Base-by-base conservation (phyloP, 2,329 filamentous ascomycete genomes). In the Zelopaecilomyces penicillatus region DNA sequence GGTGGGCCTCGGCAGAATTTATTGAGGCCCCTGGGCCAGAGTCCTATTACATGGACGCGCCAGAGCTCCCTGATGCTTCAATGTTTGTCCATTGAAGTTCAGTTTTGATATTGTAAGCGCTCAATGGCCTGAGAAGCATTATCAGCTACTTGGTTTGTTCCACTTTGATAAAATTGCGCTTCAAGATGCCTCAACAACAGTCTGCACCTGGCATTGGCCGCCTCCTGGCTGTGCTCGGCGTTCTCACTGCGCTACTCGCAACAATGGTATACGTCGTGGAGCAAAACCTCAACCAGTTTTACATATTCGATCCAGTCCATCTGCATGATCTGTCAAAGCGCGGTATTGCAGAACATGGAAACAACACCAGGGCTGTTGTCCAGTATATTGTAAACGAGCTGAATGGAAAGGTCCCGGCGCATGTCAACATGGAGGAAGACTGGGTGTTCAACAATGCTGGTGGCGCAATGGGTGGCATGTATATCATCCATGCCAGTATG, bases 361-460 rank as follows among this genome's bases (percentile, higher is more conserved):
- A 90, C 62, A 76, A 91, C 68, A 94, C 87, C 10, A 65, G 72
- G 46, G 71, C 72, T 45, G 75, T 89, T 7, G 83, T 88, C 48
- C 60, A 73, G 52, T 81, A 76, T 66, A 89, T 94, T 53, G 79
- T 87, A 42, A 59, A 68, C 48, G 82, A 87, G 66, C 73, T 94
- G 44, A 69, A 71, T 54, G 59, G 60, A 39, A 75, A 73, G 56
- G 55, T 68, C 60, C 61, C 66, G 41, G 55, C 57, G 41, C 68
- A 87, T 64, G 59, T 91, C 59, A 88, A 85, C 67, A 61, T 77
- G 44, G 69, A 83, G 47, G 80, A 91, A 67, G 84, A 91, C 65
- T 95, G 87, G 87, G 74, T 94, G 38, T 91, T 95, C 58, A 95
- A 94, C 74, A 94, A 94, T 59, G 87, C 87, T 42, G 88, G 88